phyloP scores from a whole-genome alignment of 257 asterid genomes.

The Solanum neorickii region DNA sequence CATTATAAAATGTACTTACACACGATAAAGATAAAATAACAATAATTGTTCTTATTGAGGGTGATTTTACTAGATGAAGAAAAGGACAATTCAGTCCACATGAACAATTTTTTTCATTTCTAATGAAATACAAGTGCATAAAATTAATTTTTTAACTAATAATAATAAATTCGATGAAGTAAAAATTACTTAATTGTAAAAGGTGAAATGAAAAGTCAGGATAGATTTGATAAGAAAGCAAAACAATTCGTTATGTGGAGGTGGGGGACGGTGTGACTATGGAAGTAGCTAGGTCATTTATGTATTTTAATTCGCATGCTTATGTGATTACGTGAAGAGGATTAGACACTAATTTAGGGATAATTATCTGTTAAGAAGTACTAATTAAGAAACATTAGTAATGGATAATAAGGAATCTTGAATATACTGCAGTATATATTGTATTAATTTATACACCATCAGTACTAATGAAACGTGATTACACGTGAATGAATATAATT shows the following conservation, averaged over 20 bases:
- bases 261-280: not conserved
- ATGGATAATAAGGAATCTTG: conserved; percentile 7
- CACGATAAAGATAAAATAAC: not conserved
- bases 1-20: not conserved
- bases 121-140: not conserved
- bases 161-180: not conserved
- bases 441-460: not conserved
- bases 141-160: not conserved
- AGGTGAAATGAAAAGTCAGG: not conserved
- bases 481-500: not conserved
- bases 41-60: not conserved
- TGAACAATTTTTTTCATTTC: not conserved
- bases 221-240: not conserved
- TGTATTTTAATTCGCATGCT: not conserved
- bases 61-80: not conserved
- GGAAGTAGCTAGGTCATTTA: not conserved
- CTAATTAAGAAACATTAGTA: not conserved
- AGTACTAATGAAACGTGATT: not conserved
- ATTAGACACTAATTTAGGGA: not conserved
- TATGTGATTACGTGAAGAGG: not conserved
- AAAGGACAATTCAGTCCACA: not conserved
- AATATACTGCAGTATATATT: not conserved
- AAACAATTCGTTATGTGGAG: not conserved
- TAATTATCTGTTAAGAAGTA: not conserved
- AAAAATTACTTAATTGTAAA: not conserved